Evolutionary conservation across 192 early-diverging fungal genomes (phyloP).

Genomic region (Oehlia diaphana): DNA sequence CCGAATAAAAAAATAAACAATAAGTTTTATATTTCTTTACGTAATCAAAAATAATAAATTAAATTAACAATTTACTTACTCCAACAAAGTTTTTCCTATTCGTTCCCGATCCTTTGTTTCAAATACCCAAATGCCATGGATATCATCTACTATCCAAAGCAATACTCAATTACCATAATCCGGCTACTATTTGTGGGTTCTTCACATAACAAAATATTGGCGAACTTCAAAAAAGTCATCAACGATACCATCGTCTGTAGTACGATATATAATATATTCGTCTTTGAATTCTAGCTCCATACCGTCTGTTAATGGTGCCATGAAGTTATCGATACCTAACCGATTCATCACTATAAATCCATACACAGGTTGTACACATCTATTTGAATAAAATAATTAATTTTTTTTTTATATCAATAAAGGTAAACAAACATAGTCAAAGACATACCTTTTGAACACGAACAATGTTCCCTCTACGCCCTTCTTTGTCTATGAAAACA

Average conservation of each 20-base stretch:
- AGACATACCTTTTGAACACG: conserved; percentile 68
- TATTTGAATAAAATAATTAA: conserved; percentile 23
- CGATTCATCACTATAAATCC: conserved; percentile 90
- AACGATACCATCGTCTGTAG: conserved; percentile 57
- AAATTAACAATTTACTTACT: conserved; percentile 37
- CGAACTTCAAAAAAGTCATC: conserved; percentile 16
- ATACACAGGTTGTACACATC: conserved; percentile 59
- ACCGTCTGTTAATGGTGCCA: conserved; percentile 61
- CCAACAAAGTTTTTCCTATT: conserved; percentile 49
- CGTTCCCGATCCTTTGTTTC: conserved; percentile 68
- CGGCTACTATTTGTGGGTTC: background rate
- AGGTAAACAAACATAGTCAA: background rate
- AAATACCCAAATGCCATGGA: conserved; percentile 79
- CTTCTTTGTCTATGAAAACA: conserved; percentile 68
- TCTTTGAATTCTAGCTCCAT: conserved; percentile 79
- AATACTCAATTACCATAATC: conserved; percentile 2
- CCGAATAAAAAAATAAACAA: background rate
- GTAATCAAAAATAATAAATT: background rate
- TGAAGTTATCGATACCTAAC: conserved; percentile 79
- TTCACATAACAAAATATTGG: background rate
- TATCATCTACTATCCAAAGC: conserved; percentile 45
- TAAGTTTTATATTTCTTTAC: background rate
- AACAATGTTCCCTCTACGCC: conserved; percentile 93
- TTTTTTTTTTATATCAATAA: background rate
- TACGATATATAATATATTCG: conserved; percentile 86